Percentiles rank a stretch among this genome's conserved stretches.
phyloP scores from a whole-genome alignment of 1,284 basidiomycete species.

The Inonotus hispidus region DNA sequence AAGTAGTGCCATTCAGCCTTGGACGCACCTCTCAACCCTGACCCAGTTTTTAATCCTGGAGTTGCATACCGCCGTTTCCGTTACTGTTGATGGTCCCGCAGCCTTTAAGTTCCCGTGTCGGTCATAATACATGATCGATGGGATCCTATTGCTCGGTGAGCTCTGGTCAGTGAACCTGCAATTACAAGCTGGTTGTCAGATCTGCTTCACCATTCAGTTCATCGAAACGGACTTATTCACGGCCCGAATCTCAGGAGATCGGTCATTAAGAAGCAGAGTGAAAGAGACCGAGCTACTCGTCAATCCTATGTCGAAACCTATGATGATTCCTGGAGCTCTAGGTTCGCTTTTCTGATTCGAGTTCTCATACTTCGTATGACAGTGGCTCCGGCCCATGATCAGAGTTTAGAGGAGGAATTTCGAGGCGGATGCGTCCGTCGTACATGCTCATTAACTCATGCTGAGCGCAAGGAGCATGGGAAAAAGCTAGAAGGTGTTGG shows the following conservation, averaged over 20 bases:
- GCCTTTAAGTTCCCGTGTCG: slow-evolving; percentile 51
- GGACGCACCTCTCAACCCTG: slow-evolving; percentile 61
- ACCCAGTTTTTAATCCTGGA: slow-evolving; percentile 71
- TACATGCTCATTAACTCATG: not conserved
- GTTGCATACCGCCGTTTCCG: slow-evolving; percentile 45
- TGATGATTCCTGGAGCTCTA: not conserved
- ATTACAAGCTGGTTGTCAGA: slow-evolving; percentile 23
- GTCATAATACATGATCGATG: slow-evolving; percentile 69
- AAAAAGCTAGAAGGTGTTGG: not conserved
- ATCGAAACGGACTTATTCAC: not conserved
- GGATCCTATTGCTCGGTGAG: slow-evolving; percentile 75
- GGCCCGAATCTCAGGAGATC: slow-evolving; percentile 2
- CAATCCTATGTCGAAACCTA: slow-evolving; percentile 16
- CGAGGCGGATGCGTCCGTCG: not conserved
- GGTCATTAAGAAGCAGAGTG: slow-evolving; percentile 10
- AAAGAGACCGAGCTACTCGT: slow-evolving; percentile 15
- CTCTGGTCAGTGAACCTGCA: slow-evolving; percentile 55
- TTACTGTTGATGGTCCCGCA: slow-evolving; percentile 69
- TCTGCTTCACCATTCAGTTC: not conserved
- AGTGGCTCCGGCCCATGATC: not conserved
- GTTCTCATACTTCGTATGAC: not conserved
- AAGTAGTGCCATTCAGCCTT: not conserved
- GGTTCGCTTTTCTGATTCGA: not conserved
- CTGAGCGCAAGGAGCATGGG: not conserved
- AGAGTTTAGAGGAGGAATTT: not conserved